phyloP scores from a whole-genome alignment of 805 yeast genomes.

The Kodamaea kakaduensis region DNA sequence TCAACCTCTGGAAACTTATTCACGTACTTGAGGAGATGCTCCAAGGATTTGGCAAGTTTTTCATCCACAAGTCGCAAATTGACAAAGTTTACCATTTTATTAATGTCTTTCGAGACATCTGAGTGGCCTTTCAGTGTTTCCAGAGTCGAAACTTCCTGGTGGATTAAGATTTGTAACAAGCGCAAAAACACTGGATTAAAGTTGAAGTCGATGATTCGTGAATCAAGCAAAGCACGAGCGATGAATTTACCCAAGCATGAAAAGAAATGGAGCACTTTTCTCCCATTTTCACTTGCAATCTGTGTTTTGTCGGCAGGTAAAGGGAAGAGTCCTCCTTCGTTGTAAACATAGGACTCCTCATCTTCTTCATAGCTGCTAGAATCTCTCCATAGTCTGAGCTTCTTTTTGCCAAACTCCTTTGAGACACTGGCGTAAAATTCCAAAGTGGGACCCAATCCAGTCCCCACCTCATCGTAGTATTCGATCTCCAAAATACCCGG shows the following conservation, averaged over 20 bases:
- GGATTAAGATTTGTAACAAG: conserved; percentile 41
- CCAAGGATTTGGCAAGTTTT: conserved; percentile 54
- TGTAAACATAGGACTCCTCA: conserved; percentile 35
- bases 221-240: conserved; percentile 83
- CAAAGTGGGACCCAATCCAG: conserved; percentile 93
- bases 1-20: conserved; percentile 18
- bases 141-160: conserved; percentile 6
- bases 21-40: conserved; percentile 44
- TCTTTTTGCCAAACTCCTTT: conserved; percentile 58
- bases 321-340: conserved; percentile 67
- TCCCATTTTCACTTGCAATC: conserved; percentile 29
- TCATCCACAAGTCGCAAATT: conserved; percentile 52
- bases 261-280: conserved; percentile 50
- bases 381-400: conserved; percentile 66
- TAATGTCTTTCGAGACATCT: conserved; percentile 13
- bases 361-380: conserved; percentile 5
- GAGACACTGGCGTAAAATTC: conserved; percentile 88
- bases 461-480: conserved; percentile 87
- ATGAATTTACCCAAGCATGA: conserved; percentile 73
- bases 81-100: conserved; percentile 28
- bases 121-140: neutral
- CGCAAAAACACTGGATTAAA: conserved; percentile 71
- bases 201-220: conserved; percentile 79
- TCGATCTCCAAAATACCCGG: conserved; percentile 84
- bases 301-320: conserved; percentile 44